Percentiles rank a stretch among this genome's conserved stretches.
phyloP scores from a whole-genome alignment of 495 filamentous ascomycete genomes.

The Hypoxylon fragiforme region DNA sequence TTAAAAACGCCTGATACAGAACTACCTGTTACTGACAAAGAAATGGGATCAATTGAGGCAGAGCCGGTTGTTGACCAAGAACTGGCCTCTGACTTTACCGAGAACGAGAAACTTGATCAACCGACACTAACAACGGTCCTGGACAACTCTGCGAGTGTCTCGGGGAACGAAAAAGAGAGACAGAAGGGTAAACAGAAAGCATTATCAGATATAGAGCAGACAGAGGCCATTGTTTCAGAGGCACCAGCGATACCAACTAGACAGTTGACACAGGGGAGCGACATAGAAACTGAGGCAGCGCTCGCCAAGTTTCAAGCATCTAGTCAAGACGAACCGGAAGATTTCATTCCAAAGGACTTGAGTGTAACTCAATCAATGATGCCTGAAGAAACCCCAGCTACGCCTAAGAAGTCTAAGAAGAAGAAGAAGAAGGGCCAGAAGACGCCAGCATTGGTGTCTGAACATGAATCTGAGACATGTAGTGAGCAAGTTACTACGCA shows the following conservation, averaged over 20 bases:
- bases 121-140: not conserved
- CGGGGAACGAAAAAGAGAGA: slow-evolving; percentile 34
- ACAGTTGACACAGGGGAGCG: slow-evolving; percentile 4
- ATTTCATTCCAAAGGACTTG: slow-evolving; percentile 1
- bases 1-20: slow-evolving; percentile 1
- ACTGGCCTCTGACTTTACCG: not conserved
- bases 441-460: slow-evolving; percentile 3
- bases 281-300: slow-evolving; percentile 4
- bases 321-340: slow-evolving; percentile 16
- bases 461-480: slow-evolving; percentile 1
- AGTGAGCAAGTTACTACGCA: not conserved
- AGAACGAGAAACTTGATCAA: slow-evolving; percentile 11
- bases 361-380: slow-evolving; percentile 3
- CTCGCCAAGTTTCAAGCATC: slow-evolving; percentile 4
- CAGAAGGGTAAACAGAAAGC: slow-evolving; percentile 18
- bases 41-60: not conserved
- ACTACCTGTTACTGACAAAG: not conserved
- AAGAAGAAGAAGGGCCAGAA: slow-evolving; percentile 30
- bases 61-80: slow-evolving; percentile 2
- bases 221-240: slow-evolving; percentile 4
- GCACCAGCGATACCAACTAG: slow-evolving; percentile 11
- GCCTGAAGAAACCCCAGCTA: slow-evolving; percentile 10
- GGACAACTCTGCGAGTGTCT: not conserved
- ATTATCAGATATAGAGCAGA: slow-evolving; percentile 8
- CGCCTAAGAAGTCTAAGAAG: slow-evolving; percentile 33